Evolutionary conservation across 352 stramenopile genomes (phyloP).

Genomic region (Phytophthora cajani): DNA sequence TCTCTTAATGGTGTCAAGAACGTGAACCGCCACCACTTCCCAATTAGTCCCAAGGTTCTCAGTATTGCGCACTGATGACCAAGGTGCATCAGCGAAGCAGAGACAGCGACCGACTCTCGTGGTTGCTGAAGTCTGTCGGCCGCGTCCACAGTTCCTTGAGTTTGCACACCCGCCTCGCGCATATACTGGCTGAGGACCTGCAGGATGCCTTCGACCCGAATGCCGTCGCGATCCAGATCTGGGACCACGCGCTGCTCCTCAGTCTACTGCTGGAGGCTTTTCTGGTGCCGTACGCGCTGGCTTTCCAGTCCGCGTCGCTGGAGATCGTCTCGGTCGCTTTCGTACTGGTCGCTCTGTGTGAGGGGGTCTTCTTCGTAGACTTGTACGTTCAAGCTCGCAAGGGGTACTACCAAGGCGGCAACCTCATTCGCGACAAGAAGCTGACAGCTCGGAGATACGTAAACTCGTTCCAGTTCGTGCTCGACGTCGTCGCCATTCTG

Average conservation of each 20-base stretch:
- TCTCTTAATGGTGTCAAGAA: too few relatives aligned
- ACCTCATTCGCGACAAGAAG: conserved; percentile 46
- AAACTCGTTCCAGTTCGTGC: conserved; percentile 41
- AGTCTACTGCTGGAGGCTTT: conserved; percentile 57
- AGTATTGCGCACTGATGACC: not conserved
- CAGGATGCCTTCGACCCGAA: conserved; percentile 5
- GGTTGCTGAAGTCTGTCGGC: not conserved
- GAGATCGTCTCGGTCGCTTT: conserved; percentile 26
- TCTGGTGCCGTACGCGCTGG: conserved; percentile 56
- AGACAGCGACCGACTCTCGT: not conserved
- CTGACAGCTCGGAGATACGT: conserved; percentile 51
- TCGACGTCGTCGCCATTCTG: conserved; percentile 57
- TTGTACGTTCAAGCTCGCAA: conserved; percentile 60
- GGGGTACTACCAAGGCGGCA: conserved; percentile 59
- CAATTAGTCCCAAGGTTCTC: not conserved
- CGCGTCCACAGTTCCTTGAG: not conserved
- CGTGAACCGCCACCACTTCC: not conserved
- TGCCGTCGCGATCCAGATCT: conserved; percentile 35
- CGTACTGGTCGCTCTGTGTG: conserved; percentile 30
- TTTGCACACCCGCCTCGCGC: conserved; percentile 3
- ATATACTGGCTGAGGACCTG: not conserved
- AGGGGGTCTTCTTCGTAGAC: conserved; percentile 57
- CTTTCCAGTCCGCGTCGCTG: conserved; percentile 31
- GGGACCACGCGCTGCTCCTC: conserved; percentile 58
- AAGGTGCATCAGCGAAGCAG: not conserved